These are phyloP conservation scores for Limonium bicolor DNA, from an alignment of 148 eudicot species.

Conservation along the genomic window DNA sequence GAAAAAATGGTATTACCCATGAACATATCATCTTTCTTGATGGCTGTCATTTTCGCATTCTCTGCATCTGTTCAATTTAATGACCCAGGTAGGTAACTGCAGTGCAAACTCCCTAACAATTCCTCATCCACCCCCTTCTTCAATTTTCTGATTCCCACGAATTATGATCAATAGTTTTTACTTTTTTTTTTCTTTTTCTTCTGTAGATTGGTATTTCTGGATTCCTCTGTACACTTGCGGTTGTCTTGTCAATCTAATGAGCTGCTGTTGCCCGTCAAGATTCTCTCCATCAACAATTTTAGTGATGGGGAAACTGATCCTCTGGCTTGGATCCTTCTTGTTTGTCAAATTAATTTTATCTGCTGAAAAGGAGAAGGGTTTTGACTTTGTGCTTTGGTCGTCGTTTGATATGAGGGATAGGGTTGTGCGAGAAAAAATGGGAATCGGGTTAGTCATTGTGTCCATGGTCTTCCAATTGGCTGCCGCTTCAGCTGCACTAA, in stretches of 20 bases:
- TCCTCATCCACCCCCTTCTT: background rate
- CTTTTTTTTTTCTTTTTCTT: background rate
- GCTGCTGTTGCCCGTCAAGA: slow-evolving; percentile 1
- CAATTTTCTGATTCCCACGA: background rate
- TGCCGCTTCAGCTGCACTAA: slow-evolving; percentile 7
- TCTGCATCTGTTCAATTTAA: slow-evolving; percentile 43
- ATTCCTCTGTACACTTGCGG: slow-evolving; percentile 40
- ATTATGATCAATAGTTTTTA: background rate
- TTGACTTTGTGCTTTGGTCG: slow-evolving; percentile 19
- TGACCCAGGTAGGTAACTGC: slow-evolving; percentile 28
- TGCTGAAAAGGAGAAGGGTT: slow-evolving; percentile 4
- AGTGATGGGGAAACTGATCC: slow-evolving; percentile 10
- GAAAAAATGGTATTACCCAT: slow-evolving; percentile 5
- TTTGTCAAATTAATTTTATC: slow-evolving; percentile 27
- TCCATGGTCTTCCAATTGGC: slow-evolving; percentile 37
- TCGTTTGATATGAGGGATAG: slow-evolving; percentile 42
- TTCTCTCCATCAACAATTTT: background rate
- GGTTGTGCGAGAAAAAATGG: slow-evolving; percentile 41
- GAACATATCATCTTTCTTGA: slow-evolving; percentile 28
- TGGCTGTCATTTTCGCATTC: slow-evolving; percentile 44
- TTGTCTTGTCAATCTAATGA: slow-evolving; percentile 31
- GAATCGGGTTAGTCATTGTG: slow-evolving; percentile 31
- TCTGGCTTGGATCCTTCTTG: slow-evolving; percentile 25
- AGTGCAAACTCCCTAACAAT: too few relatives aligned
- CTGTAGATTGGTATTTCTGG: slow-evolving; percentile 62